Conservation (phyloP, 2,329 filamentous ascomycete species). For the Epichloe brachyelytri region DNA sequence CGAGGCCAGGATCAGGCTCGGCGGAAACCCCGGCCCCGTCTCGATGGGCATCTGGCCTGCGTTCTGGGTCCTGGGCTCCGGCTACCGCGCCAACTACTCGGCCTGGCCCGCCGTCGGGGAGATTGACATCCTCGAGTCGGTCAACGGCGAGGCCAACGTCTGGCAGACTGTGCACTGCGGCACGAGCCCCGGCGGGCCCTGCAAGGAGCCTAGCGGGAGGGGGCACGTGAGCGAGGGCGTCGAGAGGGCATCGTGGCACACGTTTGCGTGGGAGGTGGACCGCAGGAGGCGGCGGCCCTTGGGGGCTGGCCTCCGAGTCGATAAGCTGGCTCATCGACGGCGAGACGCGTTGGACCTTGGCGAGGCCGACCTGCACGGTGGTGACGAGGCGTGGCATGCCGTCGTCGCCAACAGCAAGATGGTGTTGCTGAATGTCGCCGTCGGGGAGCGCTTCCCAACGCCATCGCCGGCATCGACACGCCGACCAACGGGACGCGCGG, state of each 20-base stretch:
- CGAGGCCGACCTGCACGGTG: constrained; percentile 13
- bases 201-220: constrained; percentile 27
- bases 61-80: constrained; percentile 31
- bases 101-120: constrained; percentile 31
- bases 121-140: constrained; percentile 31
- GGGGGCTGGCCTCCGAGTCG: constrained; percentile 11
- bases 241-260: constrained; percentile 20
- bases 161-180: constrained; percentile 31
- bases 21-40: constrained; percentile 11
- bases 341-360: constrained; percentile 14
- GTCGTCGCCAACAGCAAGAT: constrained; percentile 20
- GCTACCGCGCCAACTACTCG: constrained; percentile 23
- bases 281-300: constrained; percentile 2
- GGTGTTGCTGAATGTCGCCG: constrained; percentile 27
- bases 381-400: constrained; percentile 16
- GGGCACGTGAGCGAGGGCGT: constrained; percentile 10
- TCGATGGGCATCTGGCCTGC: constrained; percentile 33
- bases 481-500: constrained; percentile 21
- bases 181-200: constrained; percentile 23
- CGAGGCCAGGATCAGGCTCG: constrained; percentile 26
- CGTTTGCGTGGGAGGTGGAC: constrained; percentile 21
- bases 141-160: constrained; percentile 23
- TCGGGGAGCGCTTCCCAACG: constrained; percentile 26
- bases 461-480: constrained; percentile 17
- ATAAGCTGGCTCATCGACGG: constrained; percentile 25